Base-by-base conservation (phyloP, 139 green algal species). In the Chlamydomonas schloesseri region DNA sequence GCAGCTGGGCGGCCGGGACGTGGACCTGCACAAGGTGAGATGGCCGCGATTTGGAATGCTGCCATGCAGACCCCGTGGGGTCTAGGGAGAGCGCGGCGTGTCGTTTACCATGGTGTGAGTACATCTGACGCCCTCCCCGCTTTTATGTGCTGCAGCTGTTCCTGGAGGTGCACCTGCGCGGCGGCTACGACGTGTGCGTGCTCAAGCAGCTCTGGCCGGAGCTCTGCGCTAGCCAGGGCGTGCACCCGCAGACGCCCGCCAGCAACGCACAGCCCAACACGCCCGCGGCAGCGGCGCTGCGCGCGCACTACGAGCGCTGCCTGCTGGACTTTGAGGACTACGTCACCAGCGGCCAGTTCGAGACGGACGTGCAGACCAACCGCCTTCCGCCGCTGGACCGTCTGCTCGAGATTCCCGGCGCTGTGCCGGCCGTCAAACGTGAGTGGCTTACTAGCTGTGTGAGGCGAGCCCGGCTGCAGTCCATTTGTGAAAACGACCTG, bases 301-400 rank as follows among this genome's bases (percentile, higher is more conserved):
- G 94, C 64, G 82, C 90, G 29, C 95, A 95, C 90, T 97, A 97
- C 83, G 93, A 97, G 83, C 90, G 90, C 69, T 97, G 92, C 89
- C 86, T 97, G 67, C 88, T 97, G 60, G 94, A 96, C 72, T 97
- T 97, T 86, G 95, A 97, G 82, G 87, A 93, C 57, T 97, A 97
- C 82, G 70, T 97, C 29, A 82, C 55, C 37, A 76, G 79, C 65
- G 65, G 79, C 31, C 42, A 75, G 46, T 85, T 85, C 46, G 65
- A 76, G 76, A 17, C 10, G 60, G 76, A 83, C 62, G 76, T 37
- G 13, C 18, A 26, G 60, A 9, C 37, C 36, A 18, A n/a, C 5
- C n/a, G n/a, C 24, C 79, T 75, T 42, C 36, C 69, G 65, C 79
- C 79, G 13, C 58, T 75, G 9, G 65, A 85, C 47, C 46, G 65